phyloP scores from a whole-genome alignment of 148 eudicot species.

The Rhododendron vialii region DNA sequence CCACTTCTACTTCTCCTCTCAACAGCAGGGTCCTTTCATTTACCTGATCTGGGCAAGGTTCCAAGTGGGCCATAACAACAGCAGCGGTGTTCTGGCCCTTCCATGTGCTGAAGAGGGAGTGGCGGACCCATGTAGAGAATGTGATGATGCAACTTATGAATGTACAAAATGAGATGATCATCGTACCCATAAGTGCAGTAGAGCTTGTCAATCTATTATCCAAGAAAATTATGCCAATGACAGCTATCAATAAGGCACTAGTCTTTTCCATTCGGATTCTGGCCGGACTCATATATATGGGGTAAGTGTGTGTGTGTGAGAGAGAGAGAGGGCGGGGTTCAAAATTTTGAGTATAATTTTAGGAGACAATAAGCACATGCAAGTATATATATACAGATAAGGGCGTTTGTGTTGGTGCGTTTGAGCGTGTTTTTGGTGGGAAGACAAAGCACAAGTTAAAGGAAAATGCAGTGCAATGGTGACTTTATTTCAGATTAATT shows the following conservation, averaged over 20 bases:
- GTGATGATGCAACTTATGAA: slow-evolving; percentile 1
- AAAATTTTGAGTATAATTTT: background rate
- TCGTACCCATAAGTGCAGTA: background rate
- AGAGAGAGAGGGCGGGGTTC: background rate
- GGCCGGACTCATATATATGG: background rate
- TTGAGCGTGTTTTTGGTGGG: background rate
- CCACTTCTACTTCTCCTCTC: slow-evolving; percentile 26
- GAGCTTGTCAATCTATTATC: background rate
- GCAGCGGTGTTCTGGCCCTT: background rate
- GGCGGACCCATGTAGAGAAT: slow-evolving; percentile 2
- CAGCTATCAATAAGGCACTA: background rate
- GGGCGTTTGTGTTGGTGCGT: background rate
- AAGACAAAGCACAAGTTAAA: background rate
- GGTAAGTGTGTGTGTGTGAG: background rate
- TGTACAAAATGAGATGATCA: slow-evolving; percentile 5
- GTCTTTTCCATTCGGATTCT: background rate
- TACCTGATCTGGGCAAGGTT: background rate
- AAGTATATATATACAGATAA: background rate
- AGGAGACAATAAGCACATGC: background rate
- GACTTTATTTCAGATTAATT: background rate
- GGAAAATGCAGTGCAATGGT: background rate
- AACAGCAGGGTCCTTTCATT: background rate
- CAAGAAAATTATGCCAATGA: background rate
- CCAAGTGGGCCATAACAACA: too few species aligned
- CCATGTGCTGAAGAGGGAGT: background rate